A percentile compares a stretch with the other conserved stretches of the same genome.
These are phyloP conservation scores for Avena eriantha DNA, from an alignment of 176 grass and related monocot genomes.

Conservation along the genomic window DNA sequence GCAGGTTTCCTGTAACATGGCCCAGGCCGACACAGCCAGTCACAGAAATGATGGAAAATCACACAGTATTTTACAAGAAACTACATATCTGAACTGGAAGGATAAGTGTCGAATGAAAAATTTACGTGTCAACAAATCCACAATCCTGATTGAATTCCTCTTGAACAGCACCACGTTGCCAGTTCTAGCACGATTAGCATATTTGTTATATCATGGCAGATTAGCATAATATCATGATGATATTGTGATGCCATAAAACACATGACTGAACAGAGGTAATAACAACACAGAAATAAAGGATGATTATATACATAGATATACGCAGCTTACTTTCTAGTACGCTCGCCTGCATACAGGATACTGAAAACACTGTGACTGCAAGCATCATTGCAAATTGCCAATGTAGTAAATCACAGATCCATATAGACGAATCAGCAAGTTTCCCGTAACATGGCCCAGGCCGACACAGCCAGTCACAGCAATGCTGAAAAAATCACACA, in stretches of 20 bases:
- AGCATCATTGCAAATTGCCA: neutral
- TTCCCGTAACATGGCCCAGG: neutral
- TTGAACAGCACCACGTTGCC: too few relatives aligned
- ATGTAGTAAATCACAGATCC: neutral
- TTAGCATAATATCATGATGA: neutral
- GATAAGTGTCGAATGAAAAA: too few relatives aligned
- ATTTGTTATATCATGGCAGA: neutral
- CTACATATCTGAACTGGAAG: too few relatives aligned
- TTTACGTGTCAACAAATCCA: too few relatives aligned
- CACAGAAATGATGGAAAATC: neutral
- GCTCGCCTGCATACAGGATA: too few relatives aligned
- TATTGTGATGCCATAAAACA: neutral
- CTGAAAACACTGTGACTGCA: neutral
- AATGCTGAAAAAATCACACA: neutral
- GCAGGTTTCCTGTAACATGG: neutral
- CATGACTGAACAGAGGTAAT: neutral
- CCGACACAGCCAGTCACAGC: neutral
- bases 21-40: neutral
- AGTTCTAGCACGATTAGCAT: too few relatives aligned
- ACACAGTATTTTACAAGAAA: too few relatives aligned
- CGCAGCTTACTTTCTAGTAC: too few relatives aligned
- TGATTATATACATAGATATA: too few relatives aligned
- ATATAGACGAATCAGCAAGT: neutral
- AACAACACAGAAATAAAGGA: too few relatives aligned
- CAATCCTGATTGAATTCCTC: too few relatives aligned